Base-by-base conservation (phyloP, 306 rosid genomes). In the Aeschynomene evenia region DNA sequence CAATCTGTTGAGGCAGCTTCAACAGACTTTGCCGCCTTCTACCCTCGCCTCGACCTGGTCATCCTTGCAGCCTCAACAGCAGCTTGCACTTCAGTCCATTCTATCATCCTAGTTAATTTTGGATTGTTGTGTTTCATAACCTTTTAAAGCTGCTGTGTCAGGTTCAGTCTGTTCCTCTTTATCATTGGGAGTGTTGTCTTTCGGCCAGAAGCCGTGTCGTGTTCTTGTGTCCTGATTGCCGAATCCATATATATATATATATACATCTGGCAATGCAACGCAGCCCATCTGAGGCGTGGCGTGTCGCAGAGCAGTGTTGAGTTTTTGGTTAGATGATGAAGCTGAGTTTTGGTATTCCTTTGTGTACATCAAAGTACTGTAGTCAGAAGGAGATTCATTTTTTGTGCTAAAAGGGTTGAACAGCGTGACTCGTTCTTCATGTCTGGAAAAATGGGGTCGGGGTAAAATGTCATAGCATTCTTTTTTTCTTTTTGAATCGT, bases 31-130 rank as follows among this genome's bases (percentile, higher is more conserved):
- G 45, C 99, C 99, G 1, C 96, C 99, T 10, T 77, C 91, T n/a
- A 89, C 99, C 62, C 85, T 95, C 71, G 97, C 97, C 31, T 91
- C 97, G 15, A 91, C 97, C 49, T 95, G 95, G 95, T 95, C 99
- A 52, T 89, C 97, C 55, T 83, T 95, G 85, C 97, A 86, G 79
- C 99, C 99, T 33, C 96, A 95, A 79, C 97, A 95, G 43, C 99
- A 95, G 68, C 90, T 87, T 70, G 97, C 99, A 37, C 86, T 95
- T 51, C 99, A 86, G 54, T 84, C 97, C 21, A 89, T 95, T 73
- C 86, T 95, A 66, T 86, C 95, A 33, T 74, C 96, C 14, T 95
- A 95, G 76, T 73, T 71, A 46, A 59, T 60, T 57, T 77, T 33
- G 64, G 61, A 66, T 18, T 53, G 57, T 5, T 55, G 73, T 49